phyloP scores from a whole-genome alignment of 169 alveolate species.

The Ichthyophthirius multifiliis region DNA sequence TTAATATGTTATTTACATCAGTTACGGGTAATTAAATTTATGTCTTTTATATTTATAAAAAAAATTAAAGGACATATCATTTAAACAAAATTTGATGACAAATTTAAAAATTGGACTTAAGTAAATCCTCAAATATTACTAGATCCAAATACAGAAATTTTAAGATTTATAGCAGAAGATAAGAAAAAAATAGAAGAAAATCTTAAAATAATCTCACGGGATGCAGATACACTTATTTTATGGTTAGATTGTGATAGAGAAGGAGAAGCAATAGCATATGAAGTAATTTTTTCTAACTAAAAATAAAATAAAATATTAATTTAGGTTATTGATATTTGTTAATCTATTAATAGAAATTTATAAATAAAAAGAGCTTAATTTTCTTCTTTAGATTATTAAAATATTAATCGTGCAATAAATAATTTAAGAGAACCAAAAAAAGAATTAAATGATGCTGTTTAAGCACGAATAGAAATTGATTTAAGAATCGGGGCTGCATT shows the following conservation, averaged over 20 bases:
- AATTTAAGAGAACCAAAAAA: conserved; percentile 86
- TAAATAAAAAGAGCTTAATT: conserved; percentile 89
- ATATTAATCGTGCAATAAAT: conserved; percentile 53
- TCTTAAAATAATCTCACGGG: conserved; percentile 45
- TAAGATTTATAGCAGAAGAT: conserved; percentile 76
- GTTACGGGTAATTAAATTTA: no score
- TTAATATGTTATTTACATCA: conserved; percentile 90
- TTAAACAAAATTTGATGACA: conserved; percentile 59
- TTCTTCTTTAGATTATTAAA: conserved; percentile 87
- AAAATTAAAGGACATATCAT: conserved; percentile 81
- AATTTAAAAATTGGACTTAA: conserved; percentile 73
- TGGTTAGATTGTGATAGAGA: conserved; percentile 98
- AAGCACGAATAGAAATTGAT: conserved; percentile 92
- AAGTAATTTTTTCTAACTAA: conserved; percentile 56
- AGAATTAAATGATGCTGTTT: conserved; percentile 90
- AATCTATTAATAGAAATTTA: conserved; percentile 56
- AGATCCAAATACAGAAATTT: conserved; percentile 55
- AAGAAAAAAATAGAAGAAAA: conserved; percentile 68
- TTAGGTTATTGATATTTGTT: conserved; percentile 54
- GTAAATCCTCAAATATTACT: conserved; percentile 55
- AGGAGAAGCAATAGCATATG: conserved; percentile 96
- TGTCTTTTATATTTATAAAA: no score
- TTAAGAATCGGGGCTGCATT: conserved; percentile 94
- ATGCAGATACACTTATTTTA: conserved; percentile 67
- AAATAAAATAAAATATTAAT: neutral